These are phyloP conservation scores for Aegilops speltoides DNA, from an alignment of 176 grass and related monocot species.

Conservation along the genomic window DNA sequence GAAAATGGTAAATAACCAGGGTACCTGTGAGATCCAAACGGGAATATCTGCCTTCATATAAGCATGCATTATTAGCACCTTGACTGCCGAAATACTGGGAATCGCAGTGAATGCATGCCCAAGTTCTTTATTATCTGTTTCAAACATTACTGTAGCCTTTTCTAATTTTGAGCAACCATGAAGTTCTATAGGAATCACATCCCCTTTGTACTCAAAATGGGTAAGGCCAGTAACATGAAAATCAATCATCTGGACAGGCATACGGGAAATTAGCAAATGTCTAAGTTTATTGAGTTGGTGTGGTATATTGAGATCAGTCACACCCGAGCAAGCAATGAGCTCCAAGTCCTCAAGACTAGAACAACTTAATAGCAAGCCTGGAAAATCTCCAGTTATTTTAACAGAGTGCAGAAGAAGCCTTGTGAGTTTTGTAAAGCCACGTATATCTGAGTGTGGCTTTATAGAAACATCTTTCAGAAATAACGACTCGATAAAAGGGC, in stretches of 20 bases:
- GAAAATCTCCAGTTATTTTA: conserved; percentile 11
- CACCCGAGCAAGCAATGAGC: neutral
- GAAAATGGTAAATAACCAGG: too few relatives aligned
- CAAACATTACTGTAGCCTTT: too few relatives aligned
- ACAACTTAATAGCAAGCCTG: conserved; percentile 16
- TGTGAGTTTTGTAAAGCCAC: conserved; percentile 6
- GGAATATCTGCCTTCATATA: too few relatives aligned
- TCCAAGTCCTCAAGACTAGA: conserved; percentile 10
- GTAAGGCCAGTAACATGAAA: neutral
- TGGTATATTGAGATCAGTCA: neutral
- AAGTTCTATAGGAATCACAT: neutral
- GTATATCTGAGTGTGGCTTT: neutral
- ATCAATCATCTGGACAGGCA: neutral
- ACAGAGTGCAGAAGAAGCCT: conserved; percentile 16
- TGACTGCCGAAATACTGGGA: too few relatives aligned
- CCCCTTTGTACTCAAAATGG: conserved; percentile 2
- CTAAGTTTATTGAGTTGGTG: neutral
- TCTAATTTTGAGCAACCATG: conserved; percentile 16
- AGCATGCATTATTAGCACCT: too few relatives aligned
- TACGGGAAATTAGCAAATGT: neutral
- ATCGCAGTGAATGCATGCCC: too few relatives aligned
- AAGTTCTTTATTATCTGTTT: too few relatives aligned
- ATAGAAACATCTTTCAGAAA: neutral
- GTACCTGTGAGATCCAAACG: too few relatives aligned
- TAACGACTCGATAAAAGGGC: conserved; percentile 1